A percentile compares a stretch with the other conserved stretches of the same genome.
phyloP scores from a whole-genome alignment of 2,329 filamentous ascomycete genomes.

The Gnomoniopsis smithogilvyi region DNA sequence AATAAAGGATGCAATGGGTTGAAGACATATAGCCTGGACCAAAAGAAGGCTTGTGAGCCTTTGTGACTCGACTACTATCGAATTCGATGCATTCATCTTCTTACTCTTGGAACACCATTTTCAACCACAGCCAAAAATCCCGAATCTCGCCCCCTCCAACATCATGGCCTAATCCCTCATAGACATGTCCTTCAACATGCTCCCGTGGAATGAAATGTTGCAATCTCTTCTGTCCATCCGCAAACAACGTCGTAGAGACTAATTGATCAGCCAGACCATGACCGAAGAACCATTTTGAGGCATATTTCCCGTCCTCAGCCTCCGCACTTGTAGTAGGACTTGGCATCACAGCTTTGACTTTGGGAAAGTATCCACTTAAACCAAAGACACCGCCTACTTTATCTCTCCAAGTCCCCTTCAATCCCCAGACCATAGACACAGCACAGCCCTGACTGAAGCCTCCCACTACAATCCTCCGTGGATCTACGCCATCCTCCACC shows the following conservation, averaged over 20 bases:
- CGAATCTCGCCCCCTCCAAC: constrained; percentile 6
- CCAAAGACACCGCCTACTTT: constrained; percentile 12
- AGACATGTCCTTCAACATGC: constrained; percentile 9
- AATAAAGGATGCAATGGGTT: too few species aligned
- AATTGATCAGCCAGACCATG: constrained; percentile 7
- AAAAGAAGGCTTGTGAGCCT: too few species aligned
- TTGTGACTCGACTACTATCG: too few species aligned
- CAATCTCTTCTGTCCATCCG: constrained; percentile 9
- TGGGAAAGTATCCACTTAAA: constrained; percentile 10
- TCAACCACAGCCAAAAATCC: constrained; percentile 15
- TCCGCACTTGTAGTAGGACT: not conserved
- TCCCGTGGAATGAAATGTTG: constrained; percentile 6
- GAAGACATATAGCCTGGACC: too few species aligned
- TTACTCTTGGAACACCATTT: constrained; percentile 1
- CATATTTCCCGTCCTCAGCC: not conserved
- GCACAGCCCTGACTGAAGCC: constrained; percentile 13
- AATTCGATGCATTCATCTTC: not conserved
- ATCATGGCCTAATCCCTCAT: constrained; percentile 4
- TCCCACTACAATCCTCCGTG: constrained; percentile 10
- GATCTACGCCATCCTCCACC: not conserved
- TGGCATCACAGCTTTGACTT: not conserved
- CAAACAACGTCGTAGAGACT: constrained; percentile 1
- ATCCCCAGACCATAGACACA: constrained; percentile 11
- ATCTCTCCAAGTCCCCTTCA: constrained; percentile 2
- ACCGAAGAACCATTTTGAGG: constrained; percentile 7